Base-by-base conservation (phyloP, 129 eudicot species). In the Centrapalus pauciflorus region DNA sequence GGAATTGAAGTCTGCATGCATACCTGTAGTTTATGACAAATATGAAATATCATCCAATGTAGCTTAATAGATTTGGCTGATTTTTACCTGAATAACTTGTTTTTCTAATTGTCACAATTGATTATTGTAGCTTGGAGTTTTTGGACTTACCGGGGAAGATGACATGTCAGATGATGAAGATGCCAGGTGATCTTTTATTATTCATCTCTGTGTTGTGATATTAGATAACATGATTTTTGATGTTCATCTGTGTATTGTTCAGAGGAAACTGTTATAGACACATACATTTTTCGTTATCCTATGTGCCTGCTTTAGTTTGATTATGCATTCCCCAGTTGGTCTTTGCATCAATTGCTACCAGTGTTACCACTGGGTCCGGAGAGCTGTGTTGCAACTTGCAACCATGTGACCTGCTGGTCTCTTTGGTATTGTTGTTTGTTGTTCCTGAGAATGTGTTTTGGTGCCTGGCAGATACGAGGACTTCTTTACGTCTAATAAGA, bases 81-180 rank as follows among this genome's bases (percentile, higher is more conserved):
- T 68, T 17, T 10, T 30, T 8, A 4, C 11, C 26, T 28, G n/a
- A 11, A 16, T 30, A 8, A 17, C 34, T 52, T 59, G 48, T 16
- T 43, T 21, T 9, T 54, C 49, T 70, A 34, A 50, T 33, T 5
- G 27, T 45, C 29, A 11, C 29, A 54, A 19, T 48, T 71, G 46
- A 10, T 32, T 56, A 16, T 19, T 78, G 85, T 51, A 92, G 98
- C 79, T 90, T 74, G 95, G 88, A 69, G 46, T 87, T 27, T 61
- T 90, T 56, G 88, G 78, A 25, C 57, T 78, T 37, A 45, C 69
- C 27, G 77, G 45, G 30, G 77, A 61, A 4, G 72, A 73, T 27
- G 78, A 73, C 19, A 29, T 38, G 34, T 73, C 78, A 10, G 72
- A 64, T 2, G 78, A 41, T 1, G 68, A 49, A 56, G 71, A 74